Percentiles rank a stretch among this genome's conserved stretches.
phyloP scores from a whole-genome alignment of 306 rosid species.

The Vigna reflexopilosa region DNA sequence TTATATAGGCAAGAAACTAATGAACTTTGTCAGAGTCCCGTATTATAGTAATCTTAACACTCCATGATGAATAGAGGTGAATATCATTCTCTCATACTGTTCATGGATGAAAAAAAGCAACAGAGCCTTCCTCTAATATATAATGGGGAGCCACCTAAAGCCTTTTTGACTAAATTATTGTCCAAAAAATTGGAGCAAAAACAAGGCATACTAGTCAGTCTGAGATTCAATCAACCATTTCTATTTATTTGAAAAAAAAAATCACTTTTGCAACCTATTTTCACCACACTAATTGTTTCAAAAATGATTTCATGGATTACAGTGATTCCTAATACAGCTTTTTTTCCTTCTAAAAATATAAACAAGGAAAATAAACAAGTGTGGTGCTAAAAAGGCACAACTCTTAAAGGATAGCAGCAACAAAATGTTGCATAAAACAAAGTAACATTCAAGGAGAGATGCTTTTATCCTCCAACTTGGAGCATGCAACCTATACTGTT shows the following conservation, averaged over 20 bases:
- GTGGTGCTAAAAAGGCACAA: neutral
- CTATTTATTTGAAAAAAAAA: neutral
- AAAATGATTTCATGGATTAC: constrained; percentile 7
- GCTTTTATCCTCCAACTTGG: neutral
- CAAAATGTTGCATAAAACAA: neutral
- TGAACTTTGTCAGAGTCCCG: neutral
- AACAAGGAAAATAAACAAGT: constrained; percentile 28
- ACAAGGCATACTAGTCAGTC: neutral
- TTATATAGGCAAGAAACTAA: constrained; percentile 15
- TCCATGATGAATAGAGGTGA: neutral
- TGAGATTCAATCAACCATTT: constrained; percentile 11
- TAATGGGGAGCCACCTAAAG: neutral
- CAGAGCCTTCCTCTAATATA: neutral
- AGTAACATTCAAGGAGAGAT: neutral
- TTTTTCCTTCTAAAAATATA: neutral
- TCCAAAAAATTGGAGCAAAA: constrained; percentile 25
- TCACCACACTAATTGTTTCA: constrained; percentile 16
- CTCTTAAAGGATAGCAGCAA: neutral
- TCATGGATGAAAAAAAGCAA: neutral
- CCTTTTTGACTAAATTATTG: neutral
- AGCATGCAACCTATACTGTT: neutral
- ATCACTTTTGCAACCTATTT: constrained; percentile 10
- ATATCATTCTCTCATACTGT: neutral
- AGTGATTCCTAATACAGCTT: neutral
- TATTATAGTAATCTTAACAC: neutral